Conservation (phyloP, 2,329 filamentous ascomycete genomes). For the Pezicula carpinea region DNA sequence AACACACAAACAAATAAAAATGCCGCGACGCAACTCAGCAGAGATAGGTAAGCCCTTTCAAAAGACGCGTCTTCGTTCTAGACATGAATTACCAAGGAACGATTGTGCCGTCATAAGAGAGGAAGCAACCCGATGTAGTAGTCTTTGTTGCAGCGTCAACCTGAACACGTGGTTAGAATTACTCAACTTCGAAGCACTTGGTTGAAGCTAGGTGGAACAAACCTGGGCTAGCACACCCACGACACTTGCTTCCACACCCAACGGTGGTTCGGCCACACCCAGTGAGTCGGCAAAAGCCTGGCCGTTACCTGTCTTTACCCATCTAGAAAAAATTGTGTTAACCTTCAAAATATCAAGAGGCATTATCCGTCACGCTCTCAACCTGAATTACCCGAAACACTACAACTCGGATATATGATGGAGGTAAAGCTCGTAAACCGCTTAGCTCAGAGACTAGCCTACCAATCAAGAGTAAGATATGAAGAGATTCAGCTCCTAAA, state of each 20-base stretch:
- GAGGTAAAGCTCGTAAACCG: no score
- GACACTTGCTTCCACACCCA: constrained; percentile 32
- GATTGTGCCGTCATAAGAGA: constrained; percentile 16
- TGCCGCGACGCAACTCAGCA: no score
- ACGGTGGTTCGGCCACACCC: constrained; percentile 30
- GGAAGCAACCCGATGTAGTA: constrained; percentile 21
- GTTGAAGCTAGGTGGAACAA: constrained; percentile 1
- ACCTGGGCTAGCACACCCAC: constrained; percentile 27
- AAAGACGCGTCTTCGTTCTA: no score
- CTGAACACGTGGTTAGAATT: constrained; percentile 7
- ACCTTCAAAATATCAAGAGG: background rate
- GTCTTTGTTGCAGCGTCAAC: constrained; percentile 33
- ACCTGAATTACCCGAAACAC: no score
- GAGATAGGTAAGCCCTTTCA: no score
- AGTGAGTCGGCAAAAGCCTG: constrained; percentile 28
- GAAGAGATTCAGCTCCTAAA: no score
- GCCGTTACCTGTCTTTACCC: constrained; percentile 39
- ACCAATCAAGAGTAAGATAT: no score
- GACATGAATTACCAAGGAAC: constrained; percentile 15
- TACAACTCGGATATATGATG: no score
- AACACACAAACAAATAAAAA: no score
- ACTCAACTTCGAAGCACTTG: background rate
- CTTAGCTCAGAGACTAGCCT: no score
- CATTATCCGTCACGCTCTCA: no score
- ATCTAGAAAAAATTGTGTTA: constrained; percentile 12